phyloP scores from a whole-genome alignment of 768 basidiomycete species.

The Chiua virens region DNA sequence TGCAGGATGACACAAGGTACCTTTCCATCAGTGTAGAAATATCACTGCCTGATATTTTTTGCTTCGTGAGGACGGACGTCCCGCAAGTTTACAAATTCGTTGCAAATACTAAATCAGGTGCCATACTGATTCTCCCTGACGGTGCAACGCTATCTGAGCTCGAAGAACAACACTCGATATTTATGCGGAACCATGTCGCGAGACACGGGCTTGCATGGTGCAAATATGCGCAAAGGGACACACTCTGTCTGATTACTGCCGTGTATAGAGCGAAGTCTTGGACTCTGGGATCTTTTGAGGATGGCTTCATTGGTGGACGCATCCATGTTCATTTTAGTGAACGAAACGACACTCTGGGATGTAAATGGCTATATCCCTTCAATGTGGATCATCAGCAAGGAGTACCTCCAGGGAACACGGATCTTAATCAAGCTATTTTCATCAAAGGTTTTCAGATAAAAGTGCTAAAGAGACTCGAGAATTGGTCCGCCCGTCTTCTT shows the following conservation, averaged over 20 bases:
- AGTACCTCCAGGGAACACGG: no score
- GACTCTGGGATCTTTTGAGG: constrained; percentile 20
- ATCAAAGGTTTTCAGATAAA: constrained; percentile 18
- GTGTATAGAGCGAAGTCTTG: constrained; percentile 25
- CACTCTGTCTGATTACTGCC: constrained; percentile 30
- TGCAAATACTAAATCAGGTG: constrained; percentile 9
- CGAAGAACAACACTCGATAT: no score
- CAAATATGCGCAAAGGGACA: constrained; percentile 9
- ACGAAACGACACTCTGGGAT: no score
- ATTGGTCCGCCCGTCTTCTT: no score
- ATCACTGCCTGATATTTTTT: no score
- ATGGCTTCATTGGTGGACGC: no score
- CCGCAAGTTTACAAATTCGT: not conserved
- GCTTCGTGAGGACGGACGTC: not conserved
- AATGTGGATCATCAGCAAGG: no score
- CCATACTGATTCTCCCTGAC: constrained; percentile 29
- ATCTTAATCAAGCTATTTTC: constrained; percentile 15
- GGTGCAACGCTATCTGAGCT: constrained; percentile 23
- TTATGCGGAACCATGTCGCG: constrained; percentile 7
- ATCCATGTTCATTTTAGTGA: no score
- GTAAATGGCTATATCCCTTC: not conserved
- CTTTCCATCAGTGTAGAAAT: no score
- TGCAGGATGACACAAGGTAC: no score
- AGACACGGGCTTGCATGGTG: constrained; percentile 25
- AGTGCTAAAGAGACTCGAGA: no score